Evolutionary conservation across 2,329 filamentous ascomycete species (phyloP).

Genomic region (Blastomyces gilchristii): DNA sequence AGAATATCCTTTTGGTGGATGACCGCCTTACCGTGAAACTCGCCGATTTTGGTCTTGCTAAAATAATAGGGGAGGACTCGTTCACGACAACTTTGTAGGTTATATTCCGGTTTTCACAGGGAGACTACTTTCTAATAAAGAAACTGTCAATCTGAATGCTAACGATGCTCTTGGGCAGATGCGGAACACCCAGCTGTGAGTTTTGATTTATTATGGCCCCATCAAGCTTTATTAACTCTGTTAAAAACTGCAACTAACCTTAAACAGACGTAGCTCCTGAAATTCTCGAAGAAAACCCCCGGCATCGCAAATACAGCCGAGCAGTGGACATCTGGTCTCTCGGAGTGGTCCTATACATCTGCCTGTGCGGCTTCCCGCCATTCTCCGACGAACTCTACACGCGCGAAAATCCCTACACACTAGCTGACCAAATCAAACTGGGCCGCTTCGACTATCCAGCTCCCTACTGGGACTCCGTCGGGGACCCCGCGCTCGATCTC

Average conservation of each 20-base stretch:
- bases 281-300: constrained; percentile 66
- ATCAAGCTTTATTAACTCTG: background rate
- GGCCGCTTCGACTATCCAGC: constrained; percentile 90
- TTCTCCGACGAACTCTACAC: constrained; percentile 90
- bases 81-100: constrained; percentile 83
- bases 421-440: constrained; percentile 81
- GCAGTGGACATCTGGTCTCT: constrained; percentile 95
- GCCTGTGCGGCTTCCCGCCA: constrained; percentile 88
- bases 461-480: constrained; percentile 86
- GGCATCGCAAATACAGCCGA: constrained; percentile 79
- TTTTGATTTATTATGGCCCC: background rate
- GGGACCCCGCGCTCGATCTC: constrained; percentile 78
- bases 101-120: constrained; percentile 2
- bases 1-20: constrained; percentile 86
- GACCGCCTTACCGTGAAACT: constrained; percentile 79
- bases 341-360: constrained; percentile 96
- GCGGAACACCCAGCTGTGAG: constrained; percentile 83
- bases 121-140: background rate
- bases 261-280: constrained; percentile 74
- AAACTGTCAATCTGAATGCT: constrained; percentile 13
- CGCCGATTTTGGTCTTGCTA: constrained; percentile 91
- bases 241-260: constrained; percentile 1
- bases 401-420: constrained; percentile 68
- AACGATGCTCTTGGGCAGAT: constrained; percentile 31
- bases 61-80: constrained; percentile 96